A percentile compares a stretch with the other conserved stretches of the same genome.
Evolutionary conservation across 331 rosid genomes (phyloP).

Genomic region (Acacia concinna): DNA sequence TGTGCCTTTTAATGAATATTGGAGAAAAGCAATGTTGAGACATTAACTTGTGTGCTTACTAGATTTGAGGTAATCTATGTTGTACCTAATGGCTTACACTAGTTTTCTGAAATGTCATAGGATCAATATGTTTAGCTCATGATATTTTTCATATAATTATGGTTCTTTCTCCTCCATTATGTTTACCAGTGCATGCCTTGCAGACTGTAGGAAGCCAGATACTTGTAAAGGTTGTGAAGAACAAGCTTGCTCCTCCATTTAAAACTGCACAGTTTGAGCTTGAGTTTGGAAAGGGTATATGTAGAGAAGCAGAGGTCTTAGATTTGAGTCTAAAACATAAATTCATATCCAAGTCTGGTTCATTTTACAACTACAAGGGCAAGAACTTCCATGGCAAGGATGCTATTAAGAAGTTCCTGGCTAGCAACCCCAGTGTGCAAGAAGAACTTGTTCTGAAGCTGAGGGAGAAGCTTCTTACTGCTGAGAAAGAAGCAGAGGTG

Average conservation of each 20-base stretch:
- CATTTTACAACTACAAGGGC: slow-evolving; percentile 53
- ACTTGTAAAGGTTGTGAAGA: slow-evolving; percentile 87
- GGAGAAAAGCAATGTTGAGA: background rate
- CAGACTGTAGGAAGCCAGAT: slow-evolving; percentile 81
- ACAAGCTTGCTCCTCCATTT: slow-evolving; percentile 96
- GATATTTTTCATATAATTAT: background rate
- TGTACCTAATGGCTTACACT: background rate
- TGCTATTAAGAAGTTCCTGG: slow-evolving; percentile 66
- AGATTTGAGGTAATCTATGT: background rate
- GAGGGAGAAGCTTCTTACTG: slow-evolving; percentile 60
- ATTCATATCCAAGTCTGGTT: slow-evolving; percentile 49
- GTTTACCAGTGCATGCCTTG: slow-evolving; percentile 22
- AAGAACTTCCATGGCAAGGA: slow-evolving; percentile 70
- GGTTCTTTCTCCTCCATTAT: background rate
- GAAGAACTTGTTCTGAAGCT: slow-evolving; percentile 60
- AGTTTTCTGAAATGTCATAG: background rate
- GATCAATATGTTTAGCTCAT: background rate
- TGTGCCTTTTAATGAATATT: background rate
- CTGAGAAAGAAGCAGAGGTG: slow-evolving; percentile 33
- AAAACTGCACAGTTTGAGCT: slow-evolving; percentile 82
- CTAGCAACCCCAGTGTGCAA: slow-evolving; percentile 24
- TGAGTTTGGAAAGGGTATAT: slow-evolving; percentile 85
- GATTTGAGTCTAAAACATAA: slow-evolving; percentile 73
- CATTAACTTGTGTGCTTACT: background rate
- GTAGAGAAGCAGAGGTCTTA: slow-evolving; percentile 64